Percentiles rank a stretch among this genome's conserved stretches.
Evolutionary conservation across 495 filamentous ascomycete genomes (phyloP).

Genomic region (Monascus purpureus): DNA sequence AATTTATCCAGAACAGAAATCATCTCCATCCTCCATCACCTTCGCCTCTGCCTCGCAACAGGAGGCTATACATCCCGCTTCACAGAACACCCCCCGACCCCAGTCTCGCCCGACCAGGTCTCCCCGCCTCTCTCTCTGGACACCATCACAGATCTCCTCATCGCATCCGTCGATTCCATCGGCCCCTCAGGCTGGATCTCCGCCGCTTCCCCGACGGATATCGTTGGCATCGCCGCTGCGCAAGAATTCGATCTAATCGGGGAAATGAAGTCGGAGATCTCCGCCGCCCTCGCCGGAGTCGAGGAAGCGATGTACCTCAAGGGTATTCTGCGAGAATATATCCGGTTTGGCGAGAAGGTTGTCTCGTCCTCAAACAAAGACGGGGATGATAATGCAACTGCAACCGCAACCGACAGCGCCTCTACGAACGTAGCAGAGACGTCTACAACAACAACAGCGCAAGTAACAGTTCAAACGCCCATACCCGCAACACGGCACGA

Average conservation of each 20-base stretch:
- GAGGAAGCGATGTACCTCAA: constrained; percentile 58
- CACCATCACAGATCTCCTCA: constrained; percentile 50
- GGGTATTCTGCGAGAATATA: constrained; percentile 53
- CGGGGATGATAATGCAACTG: neutral
- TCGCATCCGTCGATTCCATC: constrained; percentile 69
- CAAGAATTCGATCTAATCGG: constrained; percentile 48
- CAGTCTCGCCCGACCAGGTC: constrained; percentile 36
- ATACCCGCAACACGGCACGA: constrained; percentile 18
- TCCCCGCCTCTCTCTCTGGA: constrained; percentile 34
- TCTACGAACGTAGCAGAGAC: constrained; percentile 2
- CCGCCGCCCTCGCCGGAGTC: constrained; percentile 60
- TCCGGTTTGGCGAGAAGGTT: constrained; percentile 46
- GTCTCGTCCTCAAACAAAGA: constrained; percentile 1
- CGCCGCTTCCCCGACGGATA: constrained; percentile 35
- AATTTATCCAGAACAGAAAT: constrained; percentile 53
- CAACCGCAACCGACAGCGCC: neutral
- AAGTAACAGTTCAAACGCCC: constrained; percentile 9
- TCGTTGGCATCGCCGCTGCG: constrained; percentile 18
- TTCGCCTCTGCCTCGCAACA: constrained; percentile 49
- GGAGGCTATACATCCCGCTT: constrained; percentile 6
- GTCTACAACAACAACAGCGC: constrained; percentile 13
- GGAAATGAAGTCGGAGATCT: constrained; percentile 59
- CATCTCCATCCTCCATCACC: constrained; percentile 56
- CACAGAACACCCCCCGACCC: constrained; percentile 21
- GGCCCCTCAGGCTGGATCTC: constrained; percentile 71